Evolutionary conservation across 1,284 basidiomycete species (phyloP).

Genomic region (Hemileia vastatrix): DNA sequence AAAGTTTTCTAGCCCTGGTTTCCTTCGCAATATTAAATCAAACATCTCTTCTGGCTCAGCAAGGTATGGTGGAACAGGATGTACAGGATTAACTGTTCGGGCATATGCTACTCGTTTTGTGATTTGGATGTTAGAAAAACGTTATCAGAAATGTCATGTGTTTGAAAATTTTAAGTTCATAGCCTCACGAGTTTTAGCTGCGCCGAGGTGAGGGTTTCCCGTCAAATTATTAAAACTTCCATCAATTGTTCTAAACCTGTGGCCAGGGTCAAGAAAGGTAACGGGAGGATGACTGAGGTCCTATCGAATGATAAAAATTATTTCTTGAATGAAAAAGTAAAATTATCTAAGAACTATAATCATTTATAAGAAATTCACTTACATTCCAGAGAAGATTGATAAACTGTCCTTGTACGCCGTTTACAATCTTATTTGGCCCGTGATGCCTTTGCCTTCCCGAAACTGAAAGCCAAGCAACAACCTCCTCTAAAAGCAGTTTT

Average conservation of each 20-base stretch:
- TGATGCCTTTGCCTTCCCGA: slow-evolving; percentile 6
- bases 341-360: background rate
- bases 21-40: slow-evolving; percentile 15
- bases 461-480: slow-evolving; percentile 16
- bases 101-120: slow-evolving; percentile 17
- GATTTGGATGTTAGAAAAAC: no score
- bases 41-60: slow-evolving; percentile 22
- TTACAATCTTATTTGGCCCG: slow-evolving; percentile 14
- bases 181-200: no score
- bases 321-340: background rate
- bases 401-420: slow-evolving; percentile 22
- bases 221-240: slow-evolving; percentile 20
- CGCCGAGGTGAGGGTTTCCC: slow-evolving; percentile 14
- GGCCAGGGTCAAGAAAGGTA: slow-evolving; percentile 6
- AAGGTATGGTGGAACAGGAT: slow-evolving; percentile 6
- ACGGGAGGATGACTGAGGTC: slow-evolving; percentile 19
- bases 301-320: background rate
- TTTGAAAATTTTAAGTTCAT: no score
- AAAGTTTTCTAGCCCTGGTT: no score
- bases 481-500: slow-evolving; percentile 18
- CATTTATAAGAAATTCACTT: no score
- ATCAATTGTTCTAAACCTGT: slow-evolving; percentile 17
- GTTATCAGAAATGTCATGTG: no score
- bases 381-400: slow-evolving; percentile 21
- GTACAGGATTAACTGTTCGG: slow-evolving; percentile 17